Conservation (phyloP, 2,329 filamentous ascomycete genomes). For the Xylaria hypoxylon region DNA sequence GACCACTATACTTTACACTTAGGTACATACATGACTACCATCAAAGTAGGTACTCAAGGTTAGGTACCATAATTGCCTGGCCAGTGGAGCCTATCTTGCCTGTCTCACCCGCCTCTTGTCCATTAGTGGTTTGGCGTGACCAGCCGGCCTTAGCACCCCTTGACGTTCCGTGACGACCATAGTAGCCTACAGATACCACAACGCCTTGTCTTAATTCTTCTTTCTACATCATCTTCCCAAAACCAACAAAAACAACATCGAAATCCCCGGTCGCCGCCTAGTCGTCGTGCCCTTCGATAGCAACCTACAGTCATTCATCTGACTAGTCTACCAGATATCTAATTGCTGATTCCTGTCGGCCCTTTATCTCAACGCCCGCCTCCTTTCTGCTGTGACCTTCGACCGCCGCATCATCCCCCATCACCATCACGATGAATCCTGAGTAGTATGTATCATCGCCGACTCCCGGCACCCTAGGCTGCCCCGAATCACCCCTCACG, state of each 20-base stretch:
- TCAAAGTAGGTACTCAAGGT: too few relatives aligned
- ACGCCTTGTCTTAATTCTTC: slow-evolving; percentile 49
- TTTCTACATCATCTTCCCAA: slow-evolving; percentile 49
- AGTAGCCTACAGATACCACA: slow-evolving; percentile 45
- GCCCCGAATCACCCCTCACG: slow-evolving; percentile 14
- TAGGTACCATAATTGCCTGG: too few relatives aligned
- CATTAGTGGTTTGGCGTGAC: slow-evolving; percentile 34
- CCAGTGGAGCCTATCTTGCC: slow-evolving; percentile 20
- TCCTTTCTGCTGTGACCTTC: slow-evolving; percentile 38
- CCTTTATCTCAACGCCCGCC: slow-evolving; percentile 22
- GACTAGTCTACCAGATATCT: slow-evolving; percentile 25
- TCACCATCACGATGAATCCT: slow-evolving; percentile 86
- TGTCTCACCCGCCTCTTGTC: slow-evolving; percentile 24
- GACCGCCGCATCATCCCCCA: slow-evolving; percentile 46
- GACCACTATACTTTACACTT: too few relatives aligned
- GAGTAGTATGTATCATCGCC: slow-evolving; percentile 78
- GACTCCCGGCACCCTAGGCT: slow-evolving; percentile 35
- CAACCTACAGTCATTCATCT: slow-evolving; percentile 33
- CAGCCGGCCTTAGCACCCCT: slow-evolving; percentile 40
- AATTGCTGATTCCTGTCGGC: slow-evolving; percentile 22
- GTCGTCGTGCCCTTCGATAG: slow-evolving; percentile 25
- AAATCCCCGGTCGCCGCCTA: slow-evolving; percentile 33
- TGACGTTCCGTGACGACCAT: slow-evolving; percentile 46
- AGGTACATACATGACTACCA: too few relatives aligned
- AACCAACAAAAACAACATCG: slow-evolving; percentile 36